Base-by-base conservation (phyloP, 768 basidiomycete genomes). In the Coprinellus aureogranulatus region DNA sequence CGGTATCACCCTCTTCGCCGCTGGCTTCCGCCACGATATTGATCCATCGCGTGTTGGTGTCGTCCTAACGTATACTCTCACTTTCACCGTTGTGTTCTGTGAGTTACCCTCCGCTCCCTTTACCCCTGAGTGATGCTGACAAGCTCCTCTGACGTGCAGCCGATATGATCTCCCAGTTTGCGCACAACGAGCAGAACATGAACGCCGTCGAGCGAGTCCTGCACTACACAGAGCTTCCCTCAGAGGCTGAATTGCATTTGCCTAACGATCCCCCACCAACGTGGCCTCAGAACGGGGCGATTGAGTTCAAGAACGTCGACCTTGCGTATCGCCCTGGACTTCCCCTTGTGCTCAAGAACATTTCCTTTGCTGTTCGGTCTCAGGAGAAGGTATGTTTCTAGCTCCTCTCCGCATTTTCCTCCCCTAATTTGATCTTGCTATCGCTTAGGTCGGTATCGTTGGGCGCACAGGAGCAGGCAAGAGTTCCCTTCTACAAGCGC, bases 191-290 rank as follows among this genome's bases (percentile, higher is more conserved):
- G 64, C 83, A 86, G 68, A 84, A 85, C 63, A 87, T 88, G 81
- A 88, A 88, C 62, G 81, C 84, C 0, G 86, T 86, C 9, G 88
- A 89, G 64, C 79, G 88, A 23, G 74, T 89, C 4, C 70, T 85
- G 20, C 79, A 86, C 50, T 92, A 90, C 69, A 77, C 80, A 8
- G 76, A 86, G 40, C 77, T 93, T 2, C 75, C 76, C 0, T 59
- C 77, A 1, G 89, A 90, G 66, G 85, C 81, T 5, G 70, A 63
- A 18, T 55, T 68, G 1, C 67, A 67, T 4, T 75, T 72, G 14
- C 67, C 77, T 2, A 67, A 77, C 4, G 82, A 84, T 53, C 79
- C 81, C 10, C 74, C 78, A 1, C 57, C 70, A 12, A 63, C 72
- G 14, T 84, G 82, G 83, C 83, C 82, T 0, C 65, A 70, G 2